phyloP scores from a whole-genome alignment of 1,139 yeast genomes.

The Hanseniaspora gamundiae region DNA sequence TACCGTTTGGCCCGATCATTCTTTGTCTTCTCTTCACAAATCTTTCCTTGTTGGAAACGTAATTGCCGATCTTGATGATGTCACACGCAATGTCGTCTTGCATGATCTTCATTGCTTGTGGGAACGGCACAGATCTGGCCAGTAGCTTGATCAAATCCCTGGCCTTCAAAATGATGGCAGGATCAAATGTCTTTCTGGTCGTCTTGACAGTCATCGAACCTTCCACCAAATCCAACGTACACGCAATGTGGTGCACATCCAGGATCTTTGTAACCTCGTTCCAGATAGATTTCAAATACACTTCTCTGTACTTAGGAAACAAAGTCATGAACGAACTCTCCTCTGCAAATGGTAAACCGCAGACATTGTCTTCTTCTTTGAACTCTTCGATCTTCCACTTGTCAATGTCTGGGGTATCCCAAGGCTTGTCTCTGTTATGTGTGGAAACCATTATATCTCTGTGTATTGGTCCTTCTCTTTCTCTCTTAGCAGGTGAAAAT shows the following conservation, averaged over 20 bases:
- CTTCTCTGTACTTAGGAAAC: constrained; percentile 94
- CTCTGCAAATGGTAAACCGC: constrained; percentile 82
- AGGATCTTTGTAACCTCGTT: constrained; percentile 78
- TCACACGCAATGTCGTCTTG: constrained; percentile 94
- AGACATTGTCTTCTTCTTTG: constrained; percentile 75
- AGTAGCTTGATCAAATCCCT: constrained; percentile 86
- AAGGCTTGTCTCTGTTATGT: constrained; percentile 89
- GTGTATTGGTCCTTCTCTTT: constrained; percentile 2
- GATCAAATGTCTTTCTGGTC: constrained; percentile 89
- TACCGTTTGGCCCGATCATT: constrained; percentile 93
- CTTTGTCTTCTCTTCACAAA: constrained; percentile 94
- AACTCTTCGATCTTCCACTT: constrained; percentile 89
- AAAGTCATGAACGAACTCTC: constrained; percentile 91
- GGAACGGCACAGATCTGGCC: constrained; percentile 94
- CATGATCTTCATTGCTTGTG: constrained; percentile 85
- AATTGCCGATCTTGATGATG: constrained; percentile 85
- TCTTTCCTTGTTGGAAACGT: constrained; percentile 82
- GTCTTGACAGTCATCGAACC: constrained; percentile 97
- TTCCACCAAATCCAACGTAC: constrained; percentile 82
- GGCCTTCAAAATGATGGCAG: constrained; percentile 86
- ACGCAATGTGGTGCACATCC: constrained; percentile 59
- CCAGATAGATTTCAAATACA: constrained; percentile 82
- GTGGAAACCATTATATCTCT: constrained; percentile 65
- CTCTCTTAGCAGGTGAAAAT: constrained; percentile 4
- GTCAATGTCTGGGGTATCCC: constrained; percentile 95